Evolutionary conservation across 1,284 basidiomycete species (phyloP), one percentile per base, ranked within the genome.

Genomic region (Thelephora terrestris): DNA sequence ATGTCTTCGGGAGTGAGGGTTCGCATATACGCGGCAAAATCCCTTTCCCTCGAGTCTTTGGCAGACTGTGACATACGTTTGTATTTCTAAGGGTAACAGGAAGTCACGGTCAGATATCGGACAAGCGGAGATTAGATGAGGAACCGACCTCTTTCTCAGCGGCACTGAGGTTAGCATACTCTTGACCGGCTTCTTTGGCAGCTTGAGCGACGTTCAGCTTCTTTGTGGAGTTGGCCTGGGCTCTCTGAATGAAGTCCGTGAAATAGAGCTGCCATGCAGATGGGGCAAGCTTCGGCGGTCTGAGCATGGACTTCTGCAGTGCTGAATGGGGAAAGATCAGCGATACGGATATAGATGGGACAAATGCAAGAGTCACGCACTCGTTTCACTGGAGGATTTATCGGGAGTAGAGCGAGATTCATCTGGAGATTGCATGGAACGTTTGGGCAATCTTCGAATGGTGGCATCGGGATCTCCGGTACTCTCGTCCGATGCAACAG

Each of bases 181-280:
- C 88, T 59, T 84, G 80, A 42, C 91, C 92, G 37, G 92, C 93
- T 61, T 95, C 92, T 67, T 95, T 95, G 55, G 93, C 92, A 36
- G 92, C 91, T 64, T 94, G 90, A 7, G 93, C 92, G 50, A 97
- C 92, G 64, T 97, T 96, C 45, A 97, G 78, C 68, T 94, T 93
- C 55, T 85, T 74, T 43, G 75, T 78, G 54, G 77, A 82, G 37
- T 76, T 75, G 55, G 80, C 79, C 70, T 93, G 92, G 64, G 92
- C 90, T 60, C 83, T 79, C 65, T 88, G 84, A 56, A 97, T 91
- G 81, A 91, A 93, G 64, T 96, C 91, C 35, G 91, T 92, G 66
- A 97, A 96, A 70, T 92, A 97, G 47, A 97, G 77, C 67, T 97
- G 93, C 93, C 93, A 97, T 39, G 92, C 91, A 5, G 91, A 94